These are phyloP conservation scores for Rutstroemia sydowiana DNA, from an alignment of 2,329 filamentous ascomycete species.

Conservation along the genomic window DNA sequence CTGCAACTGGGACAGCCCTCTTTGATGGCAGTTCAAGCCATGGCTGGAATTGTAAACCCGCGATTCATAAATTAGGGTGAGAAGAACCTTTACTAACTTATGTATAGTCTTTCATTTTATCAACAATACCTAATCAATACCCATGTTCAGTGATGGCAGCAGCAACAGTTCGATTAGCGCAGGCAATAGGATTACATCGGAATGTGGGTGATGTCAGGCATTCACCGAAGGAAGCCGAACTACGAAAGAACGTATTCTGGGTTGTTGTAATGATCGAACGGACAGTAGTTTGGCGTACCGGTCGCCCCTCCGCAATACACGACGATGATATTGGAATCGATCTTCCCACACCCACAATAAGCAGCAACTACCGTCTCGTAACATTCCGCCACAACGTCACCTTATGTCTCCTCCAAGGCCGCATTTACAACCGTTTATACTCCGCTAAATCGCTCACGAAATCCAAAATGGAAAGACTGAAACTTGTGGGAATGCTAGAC, in stretches of 20 bases:
- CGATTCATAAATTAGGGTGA: neutral
- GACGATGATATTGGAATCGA: constrained; percentile 25
- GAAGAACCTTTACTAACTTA: neutral
- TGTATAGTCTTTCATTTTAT: constrained; percentile 10
- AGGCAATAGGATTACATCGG: constrained; percentile 22
- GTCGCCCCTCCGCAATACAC: constrained; percentile 22
- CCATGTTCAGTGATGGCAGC: constrained; percentile 17
- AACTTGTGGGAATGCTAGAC: constrained; percentile 18
- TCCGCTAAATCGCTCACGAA: constrained; percentile 21
- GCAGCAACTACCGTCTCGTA: constrained; percentile 13
- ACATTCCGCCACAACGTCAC: constrained; percentile 15
- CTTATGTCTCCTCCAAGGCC: constrained; percentile 19
- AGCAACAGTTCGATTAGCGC: constrained; percentile 14
- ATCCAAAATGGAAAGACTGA: constrained; percentile 18
- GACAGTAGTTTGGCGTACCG: constrained; percentile 13
- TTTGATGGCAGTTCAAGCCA: constrained; percentile 23
- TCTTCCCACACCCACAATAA: constrained; percentile 15
- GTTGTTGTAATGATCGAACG: constrained; percentile 21
- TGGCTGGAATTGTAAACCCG: constrained; percentile 8
- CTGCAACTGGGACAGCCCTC: constrained; percentile 17
- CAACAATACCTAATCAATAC: constrained; percentile 16
- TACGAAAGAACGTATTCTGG: constrained; percentile 24
- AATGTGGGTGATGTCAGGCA: constrained; percentile 15
- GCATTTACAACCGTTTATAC: constrained; percentile 22
- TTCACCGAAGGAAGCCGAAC: constrained; percentile 14